Conservation (phyloP, 1,139 yeast species). For the Wickerhamomyces sp. region DNA sequence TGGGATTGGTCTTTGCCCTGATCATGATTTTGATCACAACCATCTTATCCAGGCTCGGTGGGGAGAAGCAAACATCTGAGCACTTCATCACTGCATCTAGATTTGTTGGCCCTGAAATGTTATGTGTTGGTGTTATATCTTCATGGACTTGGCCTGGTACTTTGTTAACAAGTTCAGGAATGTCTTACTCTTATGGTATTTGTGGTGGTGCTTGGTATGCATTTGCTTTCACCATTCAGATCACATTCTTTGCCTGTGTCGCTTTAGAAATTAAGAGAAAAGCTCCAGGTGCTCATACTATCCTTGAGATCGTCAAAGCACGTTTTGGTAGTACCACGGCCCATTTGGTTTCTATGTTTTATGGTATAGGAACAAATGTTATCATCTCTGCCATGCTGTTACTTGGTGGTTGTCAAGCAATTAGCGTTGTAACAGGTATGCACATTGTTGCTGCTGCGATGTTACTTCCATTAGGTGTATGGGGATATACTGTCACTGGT, state of each 20-base stretch:
- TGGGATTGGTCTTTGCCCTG: constrained; percentile 39
- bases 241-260: constrained; percentile 45
- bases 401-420: constrained; percentile 43
- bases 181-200: constrained; percentile 32
- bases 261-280: constrained; percentile 54
- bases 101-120: constrained; percentile 31
- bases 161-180: constrained; percentile 31
- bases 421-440: constrained; percentile 42
- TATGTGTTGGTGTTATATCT: constrained; percentile 33
- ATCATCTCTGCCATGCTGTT: constrained; percentile 37
- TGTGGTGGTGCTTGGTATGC: constrained; percentile 44
- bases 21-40: constrained; percentile 34
- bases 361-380: constrained; percentile 31
- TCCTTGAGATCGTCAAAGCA: constrained; percentile 48
- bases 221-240: constrained; percentile 52
- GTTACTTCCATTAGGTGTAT: constrained; percentile 50
- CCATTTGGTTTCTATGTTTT: constrained; percentile 31
- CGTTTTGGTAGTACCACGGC: constrained; percentile 43
- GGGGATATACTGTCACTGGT: constrained; percentile 46
- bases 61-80: constrained; percentile 36
- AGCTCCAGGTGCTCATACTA: constrained; percentile 57
- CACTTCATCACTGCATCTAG: constrained; percentile 34
- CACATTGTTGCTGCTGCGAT: constrained; percentile 45
- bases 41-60: constrained; percentile 29
- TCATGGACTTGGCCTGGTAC: constrained; percentile 39